Base-by-base conservation (phyloP, 2,329 filamentous ascomycete species). In the Drechmeria coniospora region DNA sequence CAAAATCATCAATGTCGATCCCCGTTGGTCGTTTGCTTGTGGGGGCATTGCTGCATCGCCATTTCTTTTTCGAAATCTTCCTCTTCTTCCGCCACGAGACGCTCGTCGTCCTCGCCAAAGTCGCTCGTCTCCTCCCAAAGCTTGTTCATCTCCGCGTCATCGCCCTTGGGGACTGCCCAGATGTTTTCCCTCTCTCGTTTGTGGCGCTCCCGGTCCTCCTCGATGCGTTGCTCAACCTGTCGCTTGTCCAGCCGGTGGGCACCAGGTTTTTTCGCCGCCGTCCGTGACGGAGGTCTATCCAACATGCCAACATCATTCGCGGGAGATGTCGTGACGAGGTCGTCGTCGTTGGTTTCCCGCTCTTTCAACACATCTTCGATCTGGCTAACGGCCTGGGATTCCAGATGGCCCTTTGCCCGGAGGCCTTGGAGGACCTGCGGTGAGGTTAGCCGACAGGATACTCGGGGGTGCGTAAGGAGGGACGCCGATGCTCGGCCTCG, bases 171-270 rank as follows among this genome's bases (percentile, higher is more conserved):
- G 3, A 93, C 74, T 1, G 84, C 82, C 90, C 92, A 98, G 36
- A 93, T 92, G 42, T 76, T 84, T 56, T 98, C 90, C 14, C 90
- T 63, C 44, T 87, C 61, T 23, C 87, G 63, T 62, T 98, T 98
- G 53, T 98, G 92, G 23, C 90, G 64, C 52, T 98, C 90, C 4
- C 90, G 65, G 52, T 98, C 90, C 54, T 98, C 92, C 43, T 98
- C 92, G 36, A 98, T 93, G 22, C 90, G 67, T 58, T 95, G 86
- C 56, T 95, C 86, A 29, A 94, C 80, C 55, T 93, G 81, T 31
- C 79, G 69, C 54, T 87, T 90, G 45, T 94, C 82, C 28, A 90
- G 51, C 11, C 57, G 51, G 16, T 56, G 52, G 5, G 49, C 43
- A 32, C 36, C 47, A 25, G 37, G 44, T 32, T 46, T 42, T 34